Evolutionary conservation across 2,329 filamentous ascomycete species (phyloP), one percentile per base, ranked within the genome.

Genomic region (Didymella arachidicola): DNA sequence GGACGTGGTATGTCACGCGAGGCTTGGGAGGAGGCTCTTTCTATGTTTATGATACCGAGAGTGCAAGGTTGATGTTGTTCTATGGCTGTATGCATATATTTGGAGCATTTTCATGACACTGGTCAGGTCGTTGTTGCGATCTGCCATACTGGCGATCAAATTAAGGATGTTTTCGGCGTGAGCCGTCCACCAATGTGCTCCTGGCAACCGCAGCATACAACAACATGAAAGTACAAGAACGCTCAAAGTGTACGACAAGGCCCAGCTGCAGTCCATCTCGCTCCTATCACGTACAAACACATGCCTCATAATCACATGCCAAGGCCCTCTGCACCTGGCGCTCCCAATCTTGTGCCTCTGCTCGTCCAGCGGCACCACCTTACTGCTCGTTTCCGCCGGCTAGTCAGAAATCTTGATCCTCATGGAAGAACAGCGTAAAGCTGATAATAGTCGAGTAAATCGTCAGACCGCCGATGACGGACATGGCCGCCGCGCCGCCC

Each of bases 391-490:
- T 65, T 53, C 62, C 66, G 61, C 68, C 72, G 63, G 67, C 62
- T 67, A 72, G 69, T 71, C 81, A 98, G 78, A 98, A 99, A 71
- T 98, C 95, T 75, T 96, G 91, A 77, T 98, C 93, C 79, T 98
- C 93, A 77, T 94, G 90, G 84, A 99, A 99, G 82, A 98, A 99
- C 88, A 97, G 91, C 66, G 91, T 89, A 79, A 99, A 99, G 81
- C 91, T 95, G 80, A 99, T 96, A 76, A 99, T 97, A 47, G 95
- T 99, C 57, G 92, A 92, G 80, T 99, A 99, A 77, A 99, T 99
- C 75, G 99, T 81, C 59, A 97, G 82, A 51, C 95, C 95, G 27
- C 95, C 95, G 51, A 94, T 80, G 69, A 99, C 90, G 51, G 91
- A 96, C 95, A 99, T 99, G 75, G 92, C 82, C 88, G 97, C 96